Evolutionary conservation across 352 stramenopile species (phyloP), one percentile per base, ranked within the genome.

Genomic region (Pythium myriotylum): DNA sequence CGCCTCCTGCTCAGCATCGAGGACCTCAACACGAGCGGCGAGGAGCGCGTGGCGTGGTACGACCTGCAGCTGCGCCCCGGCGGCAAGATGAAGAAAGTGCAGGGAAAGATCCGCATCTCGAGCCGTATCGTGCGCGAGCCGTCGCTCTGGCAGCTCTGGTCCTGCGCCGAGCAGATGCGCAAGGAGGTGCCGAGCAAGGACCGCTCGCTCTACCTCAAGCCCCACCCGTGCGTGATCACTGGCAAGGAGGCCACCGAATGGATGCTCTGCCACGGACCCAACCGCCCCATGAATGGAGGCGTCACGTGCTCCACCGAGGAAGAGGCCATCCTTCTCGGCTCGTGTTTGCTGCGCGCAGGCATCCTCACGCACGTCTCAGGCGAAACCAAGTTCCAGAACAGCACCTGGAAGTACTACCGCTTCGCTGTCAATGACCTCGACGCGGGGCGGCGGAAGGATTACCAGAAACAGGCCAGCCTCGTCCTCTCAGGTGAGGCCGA

Each of bases 361-460:
- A 74, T 95, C 17, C 67, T 95, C 29, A 77, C 81, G 32, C 81
- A 93, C 23, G 80, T 92, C 2, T 90, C 84, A 20, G 84, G 83
- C 22, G 84, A 92, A 19, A 68, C 67, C 17, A 77, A 81, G 22
- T 94, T 94, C 52, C 73, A 79, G 8, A 94, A 89, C 65, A 92
- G 77, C 54, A 86, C 83, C 51, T 94, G 83, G 79, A 93, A 92
- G 57, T 95, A 95, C 54, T 95, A 95, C 60, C 84, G 86, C 3
- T 95, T 95, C 64, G 85, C 76, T 41, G 83, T 95, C 5, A 78
- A 89, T 49, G 82, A 95, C 43, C 66, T 92, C 47, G 86, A 95
- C 51, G 29, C 69, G 4, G 32, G 52, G 4, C 52, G 69, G 32
- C 77, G 87, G 32, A 75, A 76, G 23, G 81, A 92, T 17, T 70